Percentiles rank a stretch among this genome's conserved stretches.
Conservation (phyloP, 1,139 yeast genomes). For the Taiozyma sp. region DNA sequence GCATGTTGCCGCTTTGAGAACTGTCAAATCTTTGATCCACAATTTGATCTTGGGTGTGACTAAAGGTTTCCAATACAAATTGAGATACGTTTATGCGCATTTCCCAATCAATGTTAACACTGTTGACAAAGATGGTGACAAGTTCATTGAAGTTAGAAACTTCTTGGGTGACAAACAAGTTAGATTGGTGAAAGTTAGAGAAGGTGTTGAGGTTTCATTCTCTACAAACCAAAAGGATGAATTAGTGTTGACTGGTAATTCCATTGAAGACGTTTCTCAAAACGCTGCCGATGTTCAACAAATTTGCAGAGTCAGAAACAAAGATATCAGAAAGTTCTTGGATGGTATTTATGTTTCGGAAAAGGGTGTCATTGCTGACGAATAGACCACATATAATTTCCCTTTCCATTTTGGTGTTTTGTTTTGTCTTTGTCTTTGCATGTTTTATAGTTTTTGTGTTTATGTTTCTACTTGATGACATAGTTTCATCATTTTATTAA, state of each 20-base stretch:
- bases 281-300: constrained; percentile 98
- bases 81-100: constrained; percentile 99
- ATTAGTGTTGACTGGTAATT: constrained; percentile 89
- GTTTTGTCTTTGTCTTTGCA: neutral
- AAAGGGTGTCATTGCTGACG: constrained; percentile 74
- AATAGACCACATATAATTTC: constrained; percentile 20
- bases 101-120: constrained; percentile 99
- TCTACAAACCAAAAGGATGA: constrained; percentile 91
- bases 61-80: constrained; percentile 98
- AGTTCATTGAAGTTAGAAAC: constrained; percentile 94
- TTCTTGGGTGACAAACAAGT: constrained; percentile 98
- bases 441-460: neutral
- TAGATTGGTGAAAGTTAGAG: constrained; percentile 77
- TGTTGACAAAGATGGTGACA: constrained; percentile 68
- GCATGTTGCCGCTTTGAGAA: constrained; percentile 99
- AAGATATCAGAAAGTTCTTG: constrained; percentile 99
- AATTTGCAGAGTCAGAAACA: constrained; percentile 98
- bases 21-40: constrained; percentile 90
- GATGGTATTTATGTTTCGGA: constrained; percentile 99
- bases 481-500: neutral
- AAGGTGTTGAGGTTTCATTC: constrained; percentile 83
- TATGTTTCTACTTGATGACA: neutral
- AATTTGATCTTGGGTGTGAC: constrained; percentile 98
- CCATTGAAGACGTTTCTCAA: constrained; percentile 96
- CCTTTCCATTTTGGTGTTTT: neutral